Evolutionary conservation across 768 basidiomycete species (phyloP).

Genomic region (Ramaria sp.): DNA sequence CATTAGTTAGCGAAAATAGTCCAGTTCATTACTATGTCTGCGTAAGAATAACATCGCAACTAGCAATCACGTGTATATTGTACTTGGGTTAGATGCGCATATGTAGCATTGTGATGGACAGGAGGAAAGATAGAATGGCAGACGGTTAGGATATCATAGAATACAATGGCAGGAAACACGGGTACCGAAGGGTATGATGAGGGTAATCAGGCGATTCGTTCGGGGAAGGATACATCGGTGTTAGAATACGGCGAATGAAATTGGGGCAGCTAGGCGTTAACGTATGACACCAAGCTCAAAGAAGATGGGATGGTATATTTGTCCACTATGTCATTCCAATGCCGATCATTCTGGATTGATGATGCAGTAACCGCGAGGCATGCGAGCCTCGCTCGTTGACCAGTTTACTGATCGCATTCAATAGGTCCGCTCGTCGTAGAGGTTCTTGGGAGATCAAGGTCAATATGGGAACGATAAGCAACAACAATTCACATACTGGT

Average conservation of each 20-base stretch:
- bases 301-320: neutral
- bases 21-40: too few species aligned
- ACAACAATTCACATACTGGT: conserved; percentile 44
- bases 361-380: conserved; percentile 7
- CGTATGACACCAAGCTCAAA: too few species aligned
- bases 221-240: neutral
- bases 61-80: too few species aligned
- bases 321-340: neutral
- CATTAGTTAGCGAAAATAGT: neutral
- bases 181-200: neutral
- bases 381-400: conserved; percentile 44
- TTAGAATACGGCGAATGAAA: neutral
- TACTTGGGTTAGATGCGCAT: too few species aligned
- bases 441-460: conserved; percentile 41
- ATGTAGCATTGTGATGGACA: too few species aligned
- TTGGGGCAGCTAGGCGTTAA: neutral
- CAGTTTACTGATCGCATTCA: conserved; percentile 75
- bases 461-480: neutral
- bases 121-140: too few species aligned
- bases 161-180: neutral
- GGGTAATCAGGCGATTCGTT: neutral
- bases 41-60: too few species aligned
- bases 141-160: neutral
- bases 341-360: neutral
- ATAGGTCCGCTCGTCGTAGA: conserved; percentile 62